Evolutionary conservation across 176 grass and related monocot genomes (phyloP).

Genomic region (Luzula sylvatica): DNA sequence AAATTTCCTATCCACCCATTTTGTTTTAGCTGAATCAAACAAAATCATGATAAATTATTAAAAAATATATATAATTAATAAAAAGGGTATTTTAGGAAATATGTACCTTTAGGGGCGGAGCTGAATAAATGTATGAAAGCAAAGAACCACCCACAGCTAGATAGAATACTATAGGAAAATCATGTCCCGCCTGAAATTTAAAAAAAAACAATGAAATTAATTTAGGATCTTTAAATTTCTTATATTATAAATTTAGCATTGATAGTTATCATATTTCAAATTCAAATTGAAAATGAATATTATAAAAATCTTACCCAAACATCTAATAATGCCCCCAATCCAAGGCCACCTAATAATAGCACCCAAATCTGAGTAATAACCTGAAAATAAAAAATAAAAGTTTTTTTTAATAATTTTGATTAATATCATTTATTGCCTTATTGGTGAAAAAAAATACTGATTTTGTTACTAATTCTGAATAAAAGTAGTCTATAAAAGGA

Average conservation of each 20-base stretch:
- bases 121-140: conserved; percentile 98
- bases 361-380: conserved; percentile 98
- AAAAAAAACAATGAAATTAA: conserved; percentile 13
- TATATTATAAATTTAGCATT: no score
- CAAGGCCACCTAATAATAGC: conserved; percentile 72
- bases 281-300: no score
- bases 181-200: conserved; percentile 78
- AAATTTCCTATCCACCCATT: conserved; percentile 99
- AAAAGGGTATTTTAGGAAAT: conserved; percentile 18
- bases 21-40: conserved; percentile 25
- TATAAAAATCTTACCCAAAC: conserved; percentile 64
- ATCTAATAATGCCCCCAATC: conserved; percentile 81
- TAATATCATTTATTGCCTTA: no score
- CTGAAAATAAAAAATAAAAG: conserved; percentile 31
- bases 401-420: no score
- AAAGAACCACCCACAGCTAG: conserved; percentile 94
- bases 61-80: neutral
- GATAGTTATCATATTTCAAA: no score
- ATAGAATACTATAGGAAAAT: conserved; percentile 85
- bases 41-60: neutral
- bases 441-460: no score
- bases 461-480: no score
- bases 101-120: conserved; percentile 86
- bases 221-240: neutral
- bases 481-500: no score